Evolutionary conservation across 1,139 yeast genomes (phyloP).

Genomic region (Yamadazyma triangularis): DNA sequence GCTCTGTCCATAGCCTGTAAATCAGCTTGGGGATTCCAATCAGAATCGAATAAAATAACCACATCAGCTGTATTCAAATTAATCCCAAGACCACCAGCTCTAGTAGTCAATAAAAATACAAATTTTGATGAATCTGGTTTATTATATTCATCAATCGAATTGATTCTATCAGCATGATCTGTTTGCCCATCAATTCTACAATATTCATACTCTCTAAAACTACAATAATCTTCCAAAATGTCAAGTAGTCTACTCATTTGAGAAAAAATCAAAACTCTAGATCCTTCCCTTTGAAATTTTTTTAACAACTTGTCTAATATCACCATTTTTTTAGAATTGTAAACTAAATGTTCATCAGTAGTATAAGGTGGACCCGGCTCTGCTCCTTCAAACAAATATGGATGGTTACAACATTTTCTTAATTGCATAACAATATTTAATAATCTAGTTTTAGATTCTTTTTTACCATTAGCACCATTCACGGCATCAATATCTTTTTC

Average conservation of each 20-base stretch:
- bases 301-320: conserved; percentile 65
- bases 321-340: conserved; percentile 67
- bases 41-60: conserved; percentile 70
- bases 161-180: conserved; percentile 69
- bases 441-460: conserved; percentile 70
- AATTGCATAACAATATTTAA: conserved; percentile 80
- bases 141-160: conserved; percentile 74
- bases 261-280: conserved; percentile 71
- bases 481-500: conserved; percentile 84
- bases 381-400: conserved; percentile 79
- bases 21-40: conserved; percentile 89
- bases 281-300: conserved; percentile 61
- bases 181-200: conserved; percentile 83
- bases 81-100: conserved; percentile 88
- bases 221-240: conserved; percentile 73
- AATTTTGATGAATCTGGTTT: conserved; percentile 66
- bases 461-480: conserved; percentile 72
- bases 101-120: conserved; percentile 66
- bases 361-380: conserved; percentile 87
- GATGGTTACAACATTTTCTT: conserved; percentile 81
- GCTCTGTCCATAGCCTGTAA: conserved; percentile 88
- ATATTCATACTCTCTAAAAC: conserved; percentile 60
- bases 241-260: conserved; percentile 82
- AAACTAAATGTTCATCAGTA: conserved; percentile 76
- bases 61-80: conserved; percentile 74